Evolutionary conservation across 139 green algal genomes (phyloP).

Genomic region (Ettlia oleoabundans): DNA sequence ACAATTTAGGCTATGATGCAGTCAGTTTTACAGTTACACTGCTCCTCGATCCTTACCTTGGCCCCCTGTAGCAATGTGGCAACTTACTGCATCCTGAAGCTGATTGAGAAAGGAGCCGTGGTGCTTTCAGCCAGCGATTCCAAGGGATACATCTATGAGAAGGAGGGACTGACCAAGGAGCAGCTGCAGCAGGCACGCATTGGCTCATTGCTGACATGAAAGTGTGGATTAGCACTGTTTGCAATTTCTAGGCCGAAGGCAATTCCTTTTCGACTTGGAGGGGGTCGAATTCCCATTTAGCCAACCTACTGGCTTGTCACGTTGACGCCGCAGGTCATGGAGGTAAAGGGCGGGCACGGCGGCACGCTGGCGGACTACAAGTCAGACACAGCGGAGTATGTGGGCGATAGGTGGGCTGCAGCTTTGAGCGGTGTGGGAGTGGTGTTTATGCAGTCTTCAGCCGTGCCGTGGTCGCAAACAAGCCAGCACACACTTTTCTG

Average conservation of each 20-base stretch:
- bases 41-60: background rate
- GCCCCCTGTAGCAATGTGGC: conserved; percentile 56
- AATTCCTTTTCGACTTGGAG: background rate
- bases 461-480: too few relatives aligned
- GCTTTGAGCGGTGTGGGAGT: background rate
- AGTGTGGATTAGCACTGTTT: too few relatives aligned
- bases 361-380: conserved; percentile 39
- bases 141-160: conserved; percentile 61
- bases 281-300: background rate
- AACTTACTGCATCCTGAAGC: conserved; percentile 58
- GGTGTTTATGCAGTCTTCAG: too few relatives aligned
- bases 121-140: conserved; percentile 73
- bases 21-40: too few relatives aligned
- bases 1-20: background rate
- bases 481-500: too few relatives aligned
- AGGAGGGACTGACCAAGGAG: conserved; percentile 55
- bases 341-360: conserved; percentile 36
- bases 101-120: conserved; percentile 53
- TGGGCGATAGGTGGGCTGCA: conserved; percentile 42
- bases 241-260: too few relatives aligned
- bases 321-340: conserved; percentile 2
- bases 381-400: conserved; percentile 50
- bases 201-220: too few relatives aligned
- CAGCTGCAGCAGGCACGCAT: conserved; percentile 21
- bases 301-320: conserved; percentile 29